Percentiles rank a stretch among this genome's conserved stretches.
phyloP scores from a whole-genome alignment of 2,329 filamentous ascomycete species.

The Geoglossum cookeanum region DNA sequence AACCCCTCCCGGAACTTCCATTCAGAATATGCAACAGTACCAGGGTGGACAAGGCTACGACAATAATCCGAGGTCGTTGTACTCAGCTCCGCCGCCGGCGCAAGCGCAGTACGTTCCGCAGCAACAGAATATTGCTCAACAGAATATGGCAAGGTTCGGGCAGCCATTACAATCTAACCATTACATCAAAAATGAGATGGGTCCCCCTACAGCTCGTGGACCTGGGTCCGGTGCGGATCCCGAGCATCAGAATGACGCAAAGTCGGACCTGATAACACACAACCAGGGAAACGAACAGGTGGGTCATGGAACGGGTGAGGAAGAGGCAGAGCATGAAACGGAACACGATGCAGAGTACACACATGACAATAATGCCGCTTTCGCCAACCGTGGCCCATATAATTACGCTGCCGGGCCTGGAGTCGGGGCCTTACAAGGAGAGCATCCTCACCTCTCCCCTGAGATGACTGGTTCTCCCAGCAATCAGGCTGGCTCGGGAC shows the following conservation, averaged over 20 bases:
- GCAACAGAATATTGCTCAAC: constrained; percentile 34
- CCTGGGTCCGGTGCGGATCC: constrained; percentile 36
- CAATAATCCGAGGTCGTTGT: constrained; percentile 47
- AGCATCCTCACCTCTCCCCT: constrained; percentile 58
- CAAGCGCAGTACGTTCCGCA: constrained; percentile 51
- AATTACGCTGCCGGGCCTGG: constrained; percentile 52
- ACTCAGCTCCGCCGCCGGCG: constrained; percentile 46
- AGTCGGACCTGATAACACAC: constrained; percentile 40
- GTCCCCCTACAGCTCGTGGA: constrained; percentile 49
- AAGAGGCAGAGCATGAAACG: constrained; percentile 55
- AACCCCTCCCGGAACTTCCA: constrained; percentile 59
- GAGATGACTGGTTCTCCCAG: constrained; percentile 68
- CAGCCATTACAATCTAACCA: constrained; percentile 31
- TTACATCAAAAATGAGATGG: constrained; percentile 79
- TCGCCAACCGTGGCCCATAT: constrained; percentile 56
- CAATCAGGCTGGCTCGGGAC: constrained; percentile 63
- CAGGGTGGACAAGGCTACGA: constrained; percentile 56
- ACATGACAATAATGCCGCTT: constrained; percentile 53
- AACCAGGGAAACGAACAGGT: constrained; percentile 35
- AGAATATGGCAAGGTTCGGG: constrained; percentile 51
- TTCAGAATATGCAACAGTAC: constrained; percentile 67
- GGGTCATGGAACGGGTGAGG: constrained; percentile 35
- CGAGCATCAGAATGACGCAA: constrained; percentile 45
- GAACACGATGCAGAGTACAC: constrained; percentile 63
- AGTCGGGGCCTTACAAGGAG: constrained; percentile 45